phyloP scores from a whole-genome alignment of 2,329 filamentous ascomycete genomes.

The Scedosporium dehoogii region DNA sequence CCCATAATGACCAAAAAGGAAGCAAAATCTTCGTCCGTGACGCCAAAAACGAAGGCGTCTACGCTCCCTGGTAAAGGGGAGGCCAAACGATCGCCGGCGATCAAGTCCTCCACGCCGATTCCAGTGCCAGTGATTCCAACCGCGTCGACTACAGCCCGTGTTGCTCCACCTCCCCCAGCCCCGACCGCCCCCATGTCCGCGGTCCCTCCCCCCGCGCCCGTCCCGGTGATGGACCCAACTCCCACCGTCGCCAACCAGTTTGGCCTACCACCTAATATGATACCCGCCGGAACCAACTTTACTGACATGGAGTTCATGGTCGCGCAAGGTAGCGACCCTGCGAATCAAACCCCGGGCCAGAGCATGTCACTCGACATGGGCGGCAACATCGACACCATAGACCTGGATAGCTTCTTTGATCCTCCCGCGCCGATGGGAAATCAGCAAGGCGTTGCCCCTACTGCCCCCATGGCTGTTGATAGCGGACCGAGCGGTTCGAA shows the following conservation, averaged over 20 bases:
- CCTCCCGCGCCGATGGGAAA: background rate
- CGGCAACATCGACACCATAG: background rate
- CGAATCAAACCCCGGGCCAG: slow-evolving; percentile 16
- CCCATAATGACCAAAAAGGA: background rate
- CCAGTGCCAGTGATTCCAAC: background rate
- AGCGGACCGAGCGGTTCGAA: background rate
- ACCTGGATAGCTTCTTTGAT: slow-evolving; percentile 5
- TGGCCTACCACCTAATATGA: background rate
- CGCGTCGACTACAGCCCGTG: slow-evolving; percentile 11
- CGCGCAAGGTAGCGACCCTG: slow-evolving; percentile 28
- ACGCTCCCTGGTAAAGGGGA: background rate
- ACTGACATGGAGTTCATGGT: slow-evolving; percentile 48
- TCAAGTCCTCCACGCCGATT: background rate
- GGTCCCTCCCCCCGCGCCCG: background rate
- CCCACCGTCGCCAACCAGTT: background rate
- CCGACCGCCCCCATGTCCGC: slow-evolving; percentile 15
- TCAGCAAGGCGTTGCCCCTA: background rate
- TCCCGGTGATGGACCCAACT: slow-evolving; percentile 1
- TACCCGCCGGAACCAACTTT: slow-evolving; percentile 34
- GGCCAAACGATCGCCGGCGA: slow-evolving; percentile 6
- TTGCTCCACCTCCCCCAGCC: slow-evolving; percentile 11
- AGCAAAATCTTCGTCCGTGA: slow-evolving; percentile 7
- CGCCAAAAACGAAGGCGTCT: slow-evolving; percentile 5
- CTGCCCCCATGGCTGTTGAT: background rate
- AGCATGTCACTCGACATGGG: slow-evolving; percentile 12